phyloP scores from a whole-genome alignment of 257 asterid species.

The Sherardia arvensis region DNA sequence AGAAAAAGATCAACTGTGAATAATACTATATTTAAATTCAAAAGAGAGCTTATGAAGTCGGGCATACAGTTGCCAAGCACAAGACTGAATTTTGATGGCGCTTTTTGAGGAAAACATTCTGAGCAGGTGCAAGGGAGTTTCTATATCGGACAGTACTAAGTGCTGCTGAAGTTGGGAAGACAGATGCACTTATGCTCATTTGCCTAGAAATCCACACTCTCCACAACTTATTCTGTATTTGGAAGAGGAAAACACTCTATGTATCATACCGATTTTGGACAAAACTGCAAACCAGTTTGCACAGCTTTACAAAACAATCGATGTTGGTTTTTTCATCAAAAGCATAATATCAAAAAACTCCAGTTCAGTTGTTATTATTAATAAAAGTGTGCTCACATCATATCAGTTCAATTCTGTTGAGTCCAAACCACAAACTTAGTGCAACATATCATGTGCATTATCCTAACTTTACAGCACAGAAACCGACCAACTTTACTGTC shows the following conservation, averaged over 20 bases:
- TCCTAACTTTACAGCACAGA: background rate
- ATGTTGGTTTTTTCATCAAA: background rate
- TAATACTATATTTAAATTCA: background rate
- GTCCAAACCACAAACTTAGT: background rate
- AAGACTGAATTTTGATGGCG: background rate
- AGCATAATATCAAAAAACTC: background rate
- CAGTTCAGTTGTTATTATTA: background rate
- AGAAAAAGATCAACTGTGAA: background rate
- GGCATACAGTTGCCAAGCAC: slow-evolving; percentile 1
- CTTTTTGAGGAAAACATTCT: background rate
- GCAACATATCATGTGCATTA: background rate
- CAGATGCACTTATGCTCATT: slow-evolving; percentile 3
- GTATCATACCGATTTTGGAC: background rate
- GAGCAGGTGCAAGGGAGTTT: slow-evolving; percentile 4
- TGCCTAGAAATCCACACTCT: background rate
- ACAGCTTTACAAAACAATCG: background rate
- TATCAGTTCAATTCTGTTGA: background rate
- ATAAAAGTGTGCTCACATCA: background rate
- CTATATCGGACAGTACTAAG: background rate
- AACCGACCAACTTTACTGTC: background rate
- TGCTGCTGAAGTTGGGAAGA: background rate
- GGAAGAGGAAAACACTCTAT: background rate
- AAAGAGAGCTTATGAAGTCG: background rate
- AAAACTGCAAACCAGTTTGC: background rate
- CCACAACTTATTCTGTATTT: background rate